Percentiles rank a stretch among this genome's conserved stretches.
Conservation (phyloP, 2,329 filamentous ascomycete species). For the Westerdykella sp. region DNA sequence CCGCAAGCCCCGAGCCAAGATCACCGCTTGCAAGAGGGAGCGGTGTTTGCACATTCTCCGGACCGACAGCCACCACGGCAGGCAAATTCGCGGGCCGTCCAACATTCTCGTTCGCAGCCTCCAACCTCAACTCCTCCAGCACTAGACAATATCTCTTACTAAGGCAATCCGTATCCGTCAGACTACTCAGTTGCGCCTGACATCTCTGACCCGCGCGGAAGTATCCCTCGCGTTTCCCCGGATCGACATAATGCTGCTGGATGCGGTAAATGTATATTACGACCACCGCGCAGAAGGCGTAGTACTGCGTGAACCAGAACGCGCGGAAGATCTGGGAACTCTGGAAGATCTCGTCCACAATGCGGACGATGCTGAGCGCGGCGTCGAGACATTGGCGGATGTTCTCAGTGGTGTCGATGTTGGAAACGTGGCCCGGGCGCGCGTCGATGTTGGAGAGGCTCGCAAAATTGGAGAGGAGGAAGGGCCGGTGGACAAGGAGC, state of each 20-base stretch:
- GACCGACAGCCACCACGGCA: not conserved
- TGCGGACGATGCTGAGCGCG: conserved; percentile 43
- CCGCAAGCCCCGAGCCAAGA: conserved; percentile 8
- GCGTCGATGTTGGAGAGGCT: conserved; percentile 26
- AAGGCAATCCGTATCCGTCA: conserved; percentile 30
- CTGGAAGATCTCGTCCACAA: conserved; percentile 39
- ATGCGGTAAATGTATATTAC: conserved; percentile 51
- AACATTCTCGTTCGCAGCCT: conserved; percentile 30
- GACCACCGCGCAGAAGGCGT: conserved; percentile 50
- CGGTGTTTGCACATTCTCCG: not conserved
- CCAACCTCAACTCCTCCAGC: conserved; percentile 46
- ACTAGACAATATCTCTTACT: conserved; percentile 47
- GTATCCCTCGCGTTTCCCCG: conserved; percentile 45
- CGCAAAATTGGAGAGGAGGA: conserved; percentile 44
- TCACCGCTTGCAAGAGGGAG: not conserved
- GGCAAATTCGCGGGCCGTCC: not conserved
- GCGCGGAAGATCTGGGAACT: conserved; percentile 42
- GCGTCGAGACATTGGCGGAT: conserved; percentile 45
- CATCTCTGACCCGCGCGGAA: conserved; percentile 41
- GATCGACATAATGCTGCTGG: conserved; percentile 40
- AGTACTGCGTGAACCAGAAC: conserved; percentile 51
- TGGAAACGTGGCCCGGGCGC: conserved; percentile 6
- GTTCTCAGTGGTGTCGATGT: conserved; percentile 24
- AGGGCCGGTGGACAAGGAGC: conserved; percentile 52
- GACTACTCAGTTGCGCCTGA: conserved; percentile 32